These are phyloP conservation scores for Hyparrhenia diplandra DNA, from an alignment of 176 grass and related monocot species.

Conservation along the genomic window DNA sequence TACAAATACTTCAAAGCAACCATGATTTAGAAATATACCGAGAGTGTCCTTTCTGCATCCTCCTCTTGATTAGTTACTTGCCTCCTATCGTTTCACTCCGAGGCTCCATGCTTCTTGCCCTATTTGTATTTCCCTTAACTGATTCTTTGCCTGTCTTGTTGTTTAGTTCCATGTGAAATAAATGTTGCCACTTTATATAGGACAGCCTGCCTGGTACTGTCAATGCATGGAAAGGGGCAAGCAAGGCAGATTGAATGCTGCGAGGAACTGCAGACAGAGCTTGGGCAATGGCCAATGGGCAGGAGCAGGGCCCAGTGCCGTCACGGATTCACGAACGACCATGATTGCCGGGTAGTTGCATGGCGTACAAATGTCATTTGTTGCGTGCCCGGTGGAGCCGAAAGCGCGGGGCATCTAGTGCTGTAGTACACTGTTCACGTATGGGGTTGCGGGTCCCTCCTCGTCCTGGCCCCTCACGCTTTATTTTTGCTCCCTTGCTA, in stretches of 20 bases:
- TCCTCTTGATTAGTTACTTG: background rate
- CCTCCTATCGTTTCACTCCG: background rate
- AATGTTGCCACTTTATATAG: no score
- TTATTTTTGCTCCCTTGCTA: background rate
- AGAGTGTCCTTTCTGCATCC: background rate
- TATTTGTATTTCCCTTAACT: background rate
- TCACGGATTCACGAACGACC: background rate
- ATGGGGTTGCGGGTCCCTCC: background rate
- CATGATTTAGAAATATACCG: background rate
- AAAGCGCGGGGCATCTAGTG: background rate
- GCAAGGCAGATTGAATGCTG: background rate
- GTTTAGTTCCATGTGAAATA: background rate
- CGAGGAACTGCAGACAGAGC: background rate
- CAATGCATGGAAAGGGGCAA: background rate
- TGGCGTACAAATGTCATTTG: conserved; percentile 25
- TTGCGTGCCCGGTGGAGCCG: background rate
- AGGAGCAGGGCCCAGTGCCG: background rate
- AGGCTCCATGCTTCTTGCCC: background rate
- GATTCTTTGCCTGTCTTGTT: background rate
- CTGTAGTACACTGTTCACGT: background rate
- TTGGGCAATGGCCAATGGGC: background rate
- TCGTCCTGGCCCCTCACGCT: background rate
- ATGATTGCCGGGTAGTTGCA: conserved; percentile 24
- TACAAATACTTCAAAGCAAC: background rate
- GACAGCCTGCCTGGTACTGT: background rate